Percentiles rank a stretch among this genome's conserved stretches.
Conservation (phyloP, 1,139 yeast genomes). For the Blastobotrys capitulatus region DNA sequence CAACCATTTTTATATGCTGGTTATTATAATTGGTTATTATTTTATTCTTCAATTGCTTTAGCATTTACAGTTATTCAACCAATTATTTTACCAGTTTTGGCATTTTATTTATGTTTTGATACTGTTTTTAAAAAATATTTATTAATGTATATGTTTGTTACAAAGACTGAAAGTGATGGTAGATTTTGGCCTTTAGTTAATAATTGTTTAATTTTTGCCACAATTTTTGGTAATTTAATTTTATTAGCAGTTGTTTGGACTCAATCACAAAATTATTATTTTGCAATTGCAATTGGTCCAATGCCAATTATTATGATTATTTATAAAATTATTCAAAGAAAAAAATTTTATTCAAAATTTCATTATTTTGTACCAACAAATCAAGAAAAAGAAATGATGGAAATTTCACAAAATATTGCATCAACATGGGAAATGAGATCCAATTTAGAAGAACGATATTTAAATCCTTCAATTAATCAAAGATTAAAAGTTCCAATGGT, state of each 20-base stretch:
- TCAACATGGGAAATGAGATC: slow-evolving; percentile 13
- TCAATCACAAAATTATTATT: slow-evolving; percentile 32
- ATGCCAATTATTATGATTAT: slow-evolving; percentile 27
- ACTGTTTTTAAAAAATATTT: slow-evolving; percentile 35
- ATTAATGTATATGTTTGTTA: slow-evolving; percentile 35
- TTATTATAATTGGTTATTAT: slow-evolving; percentile 34
- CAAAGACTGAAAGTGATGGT: slow-evolving; percentile 39
- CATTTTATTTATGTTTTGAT: slow-evolving; percentile 32
- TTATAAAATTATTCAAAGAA: slow-evolving; percentile 28
- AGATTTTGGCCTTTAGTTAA: slow-evolving; percentile 36
- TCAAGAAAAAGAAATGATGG: slow-evolving; percentile 23
- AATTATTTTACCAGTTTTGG: slow-evolving; percentile 33
- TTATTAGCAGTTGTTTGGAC: slow-evolving; percentile 37
- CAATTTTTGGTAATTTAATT: slow-evolving; percentile 34
- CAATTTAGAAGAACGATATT: slow-evolving; percentile 26
- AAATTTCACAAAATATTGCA: slow-evolving; percentile 14
- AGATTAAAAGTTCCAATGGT: slow-evolving; percentile 34
- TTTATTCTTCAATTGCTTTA: slow-evolving; percentile 36
- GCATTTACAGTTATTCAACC: slow-evolving; percentile 39
- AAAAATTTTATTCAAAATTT: slow-evolving; percentile 26
- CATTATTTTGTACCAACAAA: slow-evolving; percentile 28
- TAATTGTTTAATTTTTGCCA: slow-evolving; percentile 34
- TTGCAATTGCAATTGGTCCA: slow-evolving; percentile 34
- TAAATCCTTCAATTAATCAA: slow-evolving; percentile 31
- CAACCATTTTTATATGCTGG: slow-evolving; percentile 35